These are phyloP conservation scores for Boeremia exigua DNA, from an alignment of 2,329 filamentous ascomycete species.

Conservation along the genomic window DNA sequence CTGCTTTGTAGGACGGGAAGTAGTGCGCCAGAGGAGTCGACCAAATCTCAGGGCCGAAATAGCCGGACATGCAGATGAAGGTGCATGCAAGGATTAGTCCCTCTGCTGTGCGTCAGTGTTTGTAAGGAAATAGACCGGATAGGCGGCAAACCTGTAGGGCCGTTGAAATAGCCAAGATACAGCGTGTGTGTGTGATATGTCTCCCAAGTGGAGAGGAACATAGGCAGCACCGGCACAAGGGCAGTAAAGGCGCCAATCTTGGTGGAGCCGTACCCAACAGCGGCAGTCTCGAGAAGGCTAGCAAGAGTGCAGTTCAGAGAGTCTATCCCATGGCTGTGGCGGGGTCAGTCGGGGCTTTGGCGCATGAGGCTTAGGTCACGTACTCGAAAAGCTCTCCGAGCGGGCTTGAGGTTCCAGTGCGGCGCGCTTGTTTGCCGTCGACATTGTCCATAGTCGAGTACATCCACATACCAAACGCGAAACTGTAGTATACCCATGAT, in stretches of 20 bases:
- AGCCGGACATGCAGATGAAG: conserved; percentile 86
- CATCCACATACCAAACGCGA: conserved; percentile 95
- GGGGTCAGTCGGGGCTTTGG: conserved; percentile 31
- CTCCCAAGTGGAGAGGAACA: conserved; percentile 99
- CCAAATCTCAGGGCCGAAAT: conserved; percentile 89
- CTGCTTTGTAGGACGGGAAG: conserved; percentile 46
- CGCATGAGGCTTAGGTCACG: conserved; percentile 41
- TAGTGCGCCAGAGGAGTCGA: conserved; percentile 71
- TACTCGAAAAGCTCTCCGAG: conserved; percentile 94
- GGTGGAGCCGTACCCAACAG: conserved; percentile 87
- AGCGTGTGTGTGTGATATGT: conserved; percentile 98
- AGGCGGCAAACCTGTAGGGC: conserved; percentile 68
- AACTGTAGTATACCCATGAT: conserved; percentile 93
- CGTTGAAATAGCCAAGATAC: conserved; percentile 95
- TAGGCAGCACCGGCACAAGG: conserved; percentile 87
- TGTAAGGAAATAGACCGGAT: not conserved
- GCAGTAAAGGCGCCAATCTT: conserved; percentile 89
- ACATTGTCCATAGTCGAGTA: conserved; percentile 99
- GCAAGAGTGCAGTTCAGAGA: conserved; percentile 96
- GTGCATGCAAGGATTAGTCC: conserved; percentile 86
- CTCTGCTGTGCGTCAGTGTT: conserved; percentile 57
- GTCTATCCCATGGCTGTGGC: conserved; percentile 83
- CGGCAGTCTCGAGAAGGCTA: conserved; percentile 87
- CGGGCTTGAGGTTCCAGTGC: conserved; percentile 93
- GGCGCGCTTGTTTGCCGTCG: conserved; percentile 94